Base-by-base conservation (phyloP, 23 red algal genomes). In the Chondrus crispus region DNA sequence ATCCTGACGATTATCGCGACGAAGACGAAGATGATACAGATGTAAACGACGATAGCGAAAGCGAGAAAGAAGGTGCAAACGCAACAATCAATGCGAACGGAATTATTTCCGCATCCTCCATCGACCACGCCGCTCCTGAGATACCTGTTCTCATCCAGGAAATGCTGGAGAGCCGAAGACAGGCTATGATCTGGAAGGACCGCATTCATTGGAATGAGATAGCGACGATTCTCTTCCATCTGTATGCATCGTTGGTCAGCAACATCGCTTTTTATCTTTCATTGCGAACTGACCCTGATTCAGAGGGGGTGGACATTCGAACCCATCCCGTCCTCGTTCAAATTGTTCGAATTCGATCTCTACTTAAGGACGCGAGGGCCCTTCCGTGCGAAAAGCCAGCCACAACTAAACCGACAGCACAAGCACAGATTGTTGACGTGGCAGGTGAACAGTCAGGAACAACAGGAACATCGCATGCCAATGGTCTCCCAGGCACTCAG, bases 191-290 rank as follows among this genome's bases (percentile, higher is more conserved):
- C 22, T 40, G 36, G 29, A 80, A 90, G 62, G 38, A 22, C 13
- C 44, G 71, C 26, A 32, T 62, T 33, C n/a, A 46, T 58, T 80
- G 45, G 54, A 78, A 62, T 53, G 87, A 90, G 44, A 78, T 51
- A 28, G 53, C 77, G 48, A 66, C 48, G 14, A 50, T 92, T 20
- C 9, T 82, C 12, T 92, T 64, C 52, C 89, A 92, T 35, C 57
- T 92, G 29, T 48, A 84, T 54, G 44, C 77, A 10, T 72, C 55
- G 12, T 73, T 84, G 11, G 89, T 73, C 18, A 72, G 36, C 1
- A 92, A 92, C 46, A 50, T 92, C 6, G 55, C 89, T 2, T 92
- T 81, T 74, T 92, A 83, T 38, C 54, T 92, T 13, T 71, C 89
- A 8, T 77, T 92, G 30, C 41, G 89, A 46, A 92, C 89, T 11